Evolutionary conservation across 1,284 basidiomycete genomes (phyloP).

Genomic region (Earliella scabrosa): DNA sequence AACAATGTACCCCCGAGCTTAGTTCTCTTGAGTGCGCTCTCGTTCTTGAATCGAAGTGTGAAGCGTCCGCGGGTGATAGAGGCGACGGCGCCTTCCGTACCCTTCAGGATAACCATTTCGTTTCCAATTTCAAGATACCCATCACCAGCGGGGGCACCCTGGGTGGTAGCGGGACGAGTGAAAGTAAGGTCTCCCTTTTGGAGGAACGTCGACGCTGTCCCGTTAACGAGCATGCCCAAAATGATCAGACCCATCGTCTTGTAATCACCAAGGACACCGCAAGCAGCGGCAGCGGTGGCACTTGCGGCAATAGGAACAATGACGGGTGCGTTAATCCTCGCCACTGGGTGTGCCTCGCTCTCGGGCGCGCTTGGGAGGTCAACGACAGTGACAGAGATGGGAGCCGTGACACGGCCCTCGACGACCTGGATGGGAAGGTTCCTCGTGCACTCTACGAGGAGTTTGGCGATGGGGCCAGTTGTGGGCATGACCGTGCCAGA

Average conservation of each 20-base stretch:
- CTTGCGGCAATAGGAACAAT: conserved; percentile 22
- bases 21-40: neutral
- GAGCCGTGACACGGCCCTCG: conserved; percentile 17
- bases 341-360: conserved; percentile 15
- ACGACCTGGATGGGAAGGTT: neutral
- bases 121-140: conserved; percentile 20
- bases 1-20: conserved; percentile 2
- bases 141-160: conserved; percentile 18
- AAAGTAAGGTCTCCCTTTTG: conserved; percentile 21
- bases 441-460: conserved; percentile 8
- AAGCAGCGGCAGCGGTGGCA: conserved; percentile 15
- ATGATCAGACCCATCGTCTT: conserved; percentile 14
- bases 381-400: conserved; percentile 17
- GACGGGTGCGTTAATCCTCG: conserved; percentile 12
- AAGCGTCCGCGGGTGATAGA: conserved; percentile 22
- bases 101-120: conserved; percentile 20
- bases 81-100: conserved; percentile 14
- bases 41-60: conserved; percentile 17
- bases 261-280: conserved; percentile 20
- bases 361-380: conserved; percentile 12
- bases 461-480: conserved; percentile 14
- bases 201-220: conserved; percentile 12
- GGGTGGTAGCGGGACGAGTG: conserved; percentile 16
- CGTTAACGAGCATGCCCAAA: conserved; percentile 21
- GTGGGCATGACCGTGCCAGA: conserved; percentile 14